phyloP scores from a whole-genome alignment of 345 rosid genomes.

The Sonneratia alba region DNA sequence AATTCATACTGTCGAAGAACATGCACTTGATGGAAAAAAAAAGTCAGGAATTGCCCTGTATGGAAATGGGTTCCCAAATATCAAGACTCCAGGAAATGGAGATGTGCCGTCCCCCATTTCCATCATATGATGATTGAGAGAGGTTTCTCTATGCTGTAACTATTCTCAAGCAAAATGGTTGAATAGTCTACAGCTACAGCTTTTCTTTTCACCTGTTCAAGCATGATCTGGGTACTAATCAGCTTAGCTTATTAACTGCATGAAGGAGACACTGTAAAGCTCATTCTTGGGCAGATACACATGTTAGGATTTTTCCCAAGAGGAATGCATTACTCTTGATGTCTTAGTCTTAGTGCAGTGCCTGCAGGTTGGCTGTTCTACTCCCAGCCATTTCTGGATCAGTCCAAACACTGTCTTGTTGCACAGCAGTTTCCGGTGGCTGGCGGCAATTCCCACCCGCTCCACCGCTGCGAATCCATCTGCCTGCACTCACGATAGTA shows the following conservation, averaged over 20 bases:
- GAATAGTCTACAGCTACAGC: not conserved
- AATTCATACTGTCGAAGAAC: no score
- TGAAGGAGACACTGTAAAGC: no score
- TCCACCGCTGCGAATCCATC: conserved; percentile 54
- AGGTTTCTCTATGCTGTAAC: no score
- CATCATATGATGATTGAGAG: no score
- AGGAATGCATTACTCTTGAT: conserved; percentile 34
- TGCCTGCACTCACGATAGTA: conserved; percentile 25
- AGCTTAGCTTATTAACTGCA: not conserved
- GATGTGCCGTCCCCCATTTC: no score
- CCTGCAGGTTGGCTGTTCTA: conserved; percentile 27
- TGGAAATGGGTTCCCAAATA: no score
- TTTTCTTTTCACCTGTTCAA: not conserved
- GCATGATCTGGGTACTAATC: no score
- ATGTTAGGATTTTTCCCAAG: not conserved
- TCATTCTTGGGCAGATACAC: no score
- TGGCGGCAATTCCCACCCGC: conserved; percentile 51
- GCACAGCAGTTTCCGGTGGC: conserved; percentile 51
- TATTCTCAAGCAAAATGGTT: no score
- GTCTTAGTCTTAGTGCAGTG: conserved; percentile 20
- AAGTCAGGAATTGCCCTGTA: no score
- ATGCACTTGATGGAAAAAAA: no score
- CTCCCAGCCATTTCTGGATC: conserved; percentile 62
- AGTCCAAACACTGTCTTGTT: conserved; percentile 44
- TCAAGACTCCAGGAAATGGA: no score